A percentile compares a stretch with the other conserved stretches of the same genome.
These are phyloP conservation scores for Ophiosphaerella herpotricha DNA, from an alignment of 2,329 filamentous ascomycete species.

Conservation along the genomic window DNA sequence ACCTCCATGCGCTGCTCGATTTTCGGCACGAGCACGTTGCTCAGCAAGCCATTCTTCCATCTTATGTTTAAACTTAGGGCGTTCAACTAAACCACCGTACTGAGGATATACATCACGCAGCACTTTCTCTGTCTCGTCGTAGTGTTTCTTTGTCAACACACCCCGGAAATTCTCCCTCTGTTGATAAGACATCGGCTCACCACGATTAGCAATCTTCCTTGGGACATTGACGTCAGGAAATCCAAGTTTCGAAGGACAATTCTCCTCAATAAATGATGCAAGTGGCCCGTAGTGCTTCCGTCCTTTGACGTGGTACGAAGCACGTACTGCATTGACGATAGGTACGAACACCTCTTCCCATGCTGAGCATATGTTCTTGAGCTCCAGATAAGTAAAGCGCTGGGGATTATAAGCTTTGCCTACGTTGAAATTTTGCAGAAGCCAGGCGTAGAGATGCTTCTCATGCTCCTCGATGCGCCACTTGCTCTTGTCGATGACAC, in stretches of 20 bases:
- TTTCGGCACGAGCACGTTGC: slow-evolving; percentile 24
- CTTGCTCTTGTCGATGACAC: slow-evolving; percentile 29
- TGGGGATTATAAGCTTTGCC: slow-evolving; percentile 35
- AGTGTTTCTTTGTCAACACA: slow-evolving; percentile 24
- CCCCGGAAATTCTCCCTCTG: slow-evolving; percentile 1
- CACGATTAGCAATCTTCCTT: slow-evolving; percentile 2
- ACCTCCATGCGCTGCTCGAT: not conserved
- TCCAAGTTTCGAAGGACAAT: slow-evolving; percentile 32
- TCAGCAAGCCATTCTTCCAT: slow-evolving; percentile 35
- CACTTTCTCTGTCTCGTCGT: slow-evolving; percentile 33
- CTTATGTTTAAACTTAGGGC: slow-evolving; percentile 32
- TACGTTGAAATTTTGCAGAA: slow-evolving; percentile 39
- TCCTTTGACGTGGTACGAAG: slow-evolving; percentile 33
- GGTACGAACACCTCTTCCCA: slow-evolving; percentile 39
- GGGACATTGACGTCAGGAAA: slow-evolving; percentile 37
- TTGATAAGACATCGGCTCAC: not conserved
- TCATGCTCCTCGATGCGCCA: slow-evolving; percentile 37
- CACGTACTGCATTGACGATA: slow-evolving; percentile 34
- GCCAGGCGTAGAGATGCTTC: slow-evolving; percentile 39
- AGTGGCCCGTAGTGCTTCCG: slow-evolving; percentile 37
- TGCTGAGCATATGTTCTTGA: slow-evolving; percentile 29
- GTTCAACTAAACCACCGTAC: slow-evolving; percentile 39
- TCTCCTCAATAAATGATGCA: slow-evolving; percentile 36
- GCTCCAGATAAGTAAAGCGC: slow-evolving; percentile 35
- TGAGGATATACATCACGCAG: slow-evolving; percentile 34